Base-by-base conservation (phyloP, 2,329 filamentous ascomycete genomes). In the Neonectria faginata region DNA sequence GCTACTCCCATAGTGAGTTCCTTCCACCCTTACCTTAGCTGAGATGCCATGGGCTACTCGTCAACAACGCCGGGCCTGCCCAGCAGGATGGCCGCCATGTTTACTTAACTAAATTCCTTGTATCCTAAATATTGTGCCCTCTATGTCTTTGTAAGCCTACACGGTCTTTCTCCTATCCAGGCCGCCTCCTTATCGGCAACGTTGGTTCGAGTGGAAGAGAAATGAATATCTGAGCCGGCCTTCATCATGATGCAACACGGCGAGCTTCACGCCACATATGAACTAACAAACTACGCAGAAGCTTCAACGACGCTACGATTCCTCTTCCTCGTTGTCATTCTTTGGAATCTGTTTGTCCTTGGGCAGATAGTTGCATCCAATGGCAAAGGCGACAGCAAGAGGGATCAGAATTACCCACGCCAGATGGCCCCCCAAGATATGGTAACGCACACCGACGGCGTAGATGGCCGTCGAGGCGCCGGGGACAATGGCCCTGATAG, bases 391-490 rank as follows among this genome's bases (percentile, higher is more conserved):
- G 16, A 67, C 66, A 5, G 78, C 71, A 27, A 79, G 61, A 1
- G 75, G 75, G 1, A 78, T 73, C 2, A 80, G 71, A 20, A 80
- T 67, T 6, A 70, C 70, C 77, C 77, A 80, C 1, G 72, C 77
- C 2, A 80, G 64, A 67, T 94, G 88, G 0, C 92, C 92, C 42
- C 83, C 76, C 0, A 91, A 71, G 59, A 90, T 84, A 66, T 90
- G 86, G 14, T 85, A 83, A 44, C 85, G 83, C 3, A 89, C 88
- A 1, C 92, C 90, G 1, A 88, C 71, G 0, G 92, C 92, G 68
- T 88, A 95, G 4, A 95, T 71, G 55, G 84, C 90, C 0, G 90
- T 86, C 47, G 91, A 89, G 0, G 88, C 71, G 0, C 87, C 90
- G 0, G 92, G 92, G 0, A 85, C 84, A 44, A 94, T 82, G 0